Conservation (phyloP, 805 yeast species). For the Wickerhamomyces queroliae region DNA sequence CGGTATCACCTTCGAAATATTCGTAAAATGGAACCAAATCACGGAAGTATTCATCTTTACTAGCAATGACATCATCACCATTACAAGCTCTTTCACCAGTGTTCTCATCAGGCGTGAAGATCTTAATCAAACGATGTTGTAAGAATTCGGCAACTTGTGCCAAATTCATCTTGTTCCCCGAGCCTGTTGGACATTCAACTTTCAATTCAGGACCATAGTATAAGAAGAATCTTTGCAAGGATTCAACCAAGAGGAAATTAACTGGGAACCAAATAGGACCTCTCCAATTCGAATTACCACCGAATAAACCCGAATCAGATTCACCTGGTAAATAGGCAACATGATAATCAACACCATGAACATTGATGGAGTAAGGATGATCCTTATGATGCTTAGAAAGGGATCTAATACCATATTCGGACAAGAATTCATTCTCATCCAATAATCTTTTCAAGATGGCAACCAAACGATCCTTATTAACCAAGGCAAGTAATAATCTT, state of each 20-base stretch:
- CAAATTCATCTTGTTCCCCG: conserved; percentile 68
- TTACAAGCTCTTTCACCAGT: conserved; percentile 71
- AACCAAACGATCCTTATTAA: conserved; percentile 69
- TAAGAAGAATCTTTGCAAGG: conserved; percentile 78
- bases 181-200: conserved; percentile 83
- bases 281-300: conserved; percentile 96
- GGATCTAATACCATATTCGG: conserved; percentile 83
- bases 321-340: conserved; percentile 83
- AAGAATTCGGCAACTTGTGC: conserved; percentile 90
- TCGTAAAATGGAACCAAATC: conserved; percentile 79
- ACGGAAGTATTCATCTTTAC: conserved; percentile 62
- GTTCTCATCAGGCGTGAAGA: conserved; percentile 63
- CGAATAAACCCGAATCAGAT: conserved; percentile 89
- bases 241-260: conserved; percentile 78
- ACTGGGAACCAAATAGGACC: conserved; percentile 98
- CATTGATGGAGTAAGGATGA: conserved; percentile 80
- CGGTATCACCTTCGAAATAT: conserved; percentile 91
- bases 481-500: conserved; percentile 72
- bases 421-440: conserved; percentile 81
- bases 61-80: conserved; percentile 58
- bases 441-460: conserved; percentile 76
- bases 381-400: conserved; percentile 80
- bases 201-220: conserved; percentile 84
- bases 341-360: conserved; percentile 63
- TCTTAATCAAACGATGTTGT: conserved; percentile 76